Base-by-base conservation (phyloP, 371 early-diverging fungal genomes). In the Mortierella sp. region DNA sequence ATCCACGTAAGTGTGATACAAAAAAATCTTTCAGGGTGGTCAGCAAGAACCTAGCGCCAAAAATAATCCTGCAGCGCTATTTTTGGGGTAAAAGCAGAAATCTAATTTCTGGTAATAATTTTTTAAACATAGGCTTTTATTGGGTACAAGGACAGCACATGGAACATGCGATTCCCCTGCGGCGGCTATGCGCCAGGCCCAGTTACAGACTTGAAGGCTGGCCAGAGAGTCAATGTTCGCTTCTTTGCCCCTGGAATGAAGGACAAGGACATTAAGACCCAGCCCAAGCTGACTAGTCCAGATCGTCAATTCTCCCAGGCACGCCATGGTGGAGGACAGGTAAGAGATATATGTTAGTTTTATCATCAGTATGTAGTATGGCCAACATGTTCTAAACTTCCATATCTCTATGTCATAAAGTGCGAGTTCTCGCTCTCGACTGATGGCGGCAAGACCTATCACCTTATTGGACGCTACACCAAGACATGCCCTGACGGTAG, bases 391-490 rank as follows among this genome's bases (percentile, higher is more conserved):
- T 11, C 11, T 14, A 45, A 45, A 45, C 11, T 14, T 18, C 6
- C 5, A 14, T 45, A 45, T 6, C 18, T 45, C 18, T 14, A 2
- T 45, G 11, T 45, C 18, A 18, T 14, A 1, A 1, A 45, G 69
- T 93, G 94, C 70, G 89, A 92, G 80, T 93, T 93, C 72, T 84
- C 93, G 3, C 73, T 94, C 26, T 89, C 89, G 12, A 89, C 88
- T 40, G 91, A 94, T 72, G 88, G 86, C 49, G 93, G 90, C 30
- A 77, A 84, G 39, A 86, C 86, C 9, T 93, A 87, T 68, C 90
- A 90, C 4, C 88, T 90, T 26, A 68, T 93, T 47, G 84, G 88
- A 3, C 20, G 60, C 40, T 78, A 78, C 59, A 66, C 73, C 59
- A 78, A 73, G 73, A 73, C 78, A 14, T 78, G 78, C 64, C 78